phyloP scores from a whole-genome alignment of 192 early-diverging fungal species.

The Gigaspora rosea region DNA sequence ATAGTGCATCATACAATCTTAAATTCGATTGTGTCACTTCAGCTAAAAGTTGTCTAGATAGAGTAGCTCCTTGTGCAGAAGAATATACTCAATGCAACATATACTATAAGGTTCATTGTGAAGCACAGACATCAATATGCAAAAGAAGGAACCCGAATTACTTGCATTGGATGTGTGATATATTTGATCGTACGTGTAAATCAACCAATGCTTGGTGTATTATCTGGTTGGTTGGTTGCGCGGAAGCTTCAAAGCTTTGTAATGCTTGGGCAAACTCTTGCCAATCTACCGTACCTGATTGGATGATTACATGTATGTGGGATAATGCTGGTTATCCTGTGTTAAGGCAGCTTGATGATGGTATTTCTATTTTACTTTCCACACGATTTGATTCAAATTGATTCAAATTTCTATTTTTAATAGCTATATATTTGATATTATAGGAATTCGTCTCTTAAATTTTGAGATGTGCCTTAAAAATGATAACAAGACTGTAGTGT shows the following conservation, averaged over 20 bases:
- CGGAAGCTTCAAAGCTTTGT: conserved; percentile 36
- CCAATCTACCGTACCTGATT: conserved; percentile 31
- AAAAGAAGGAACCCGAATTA: conserved; percentile 32
- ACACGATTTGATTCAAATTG: not conserved
- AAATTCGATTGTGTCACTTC: conserved; percentile 39
- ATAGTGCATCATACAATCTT: conserved; percentile 42
- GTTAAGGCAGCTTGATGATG: conserved; percentile 38
- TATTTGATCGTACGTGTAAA: conserved; percentile 36
- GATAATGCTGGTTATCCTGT: conserved; percentile 41
- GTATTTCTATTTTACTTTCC: conserved; percentile 26
- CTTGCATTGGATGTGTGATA: conserved; percentile 41
- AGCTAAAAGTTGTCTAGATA: conserved; percentile 37
- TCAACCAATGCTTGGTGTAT: conserved; percentile 40
- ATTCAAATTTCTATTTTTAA: not conserved
- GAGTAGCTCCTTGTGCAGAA: conserved; percentile 32
- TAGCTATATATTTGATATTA: not conserved
- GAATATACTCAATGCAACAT: conserved; percentile 36
- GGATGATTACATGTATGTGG: conserved; percentile 42
- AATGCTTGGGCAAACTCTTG: conserved; percentile 38
- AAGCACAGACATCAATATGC: conserved; percentile 36
- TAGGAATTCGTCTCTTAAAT: conserved; percentile 47
- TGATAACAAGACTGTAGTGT: conserved; percentile 35
- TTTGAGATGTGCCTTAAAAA: conserved; percentile 39
- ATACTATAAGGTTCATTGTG: conserved; percentile 36
- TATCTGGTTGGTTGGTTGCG: conserved; percentile 41